These are phyloP conservation scores for Pleomassaria siparia DNA, from an alignment of 2,329 filamentous ascomycete species.

Conservation along the genomic window DNA sequence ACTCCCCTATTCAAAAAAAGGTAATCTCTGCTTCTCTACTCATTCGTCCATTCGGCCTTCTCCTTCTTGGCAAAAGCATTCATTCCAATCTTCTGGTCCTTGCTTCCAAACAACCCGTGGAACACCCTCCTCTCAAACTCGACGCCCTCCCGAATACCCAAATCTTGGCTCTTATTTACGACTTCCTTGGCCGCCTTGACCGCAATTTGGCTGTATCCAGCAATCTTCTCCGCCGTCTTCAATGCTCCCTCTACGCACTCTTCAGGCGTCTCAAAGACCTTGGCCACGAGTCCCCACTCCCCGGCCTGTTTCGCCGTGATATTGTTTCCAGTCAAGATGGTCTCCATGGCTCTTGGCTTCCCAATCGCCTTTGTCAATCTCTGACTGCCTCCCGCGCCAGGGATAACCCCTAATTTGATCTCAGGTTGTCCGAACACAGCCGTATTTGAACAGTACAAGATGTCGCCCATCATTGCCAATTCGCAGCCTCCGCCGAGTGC, in stretches of 20 bases:
- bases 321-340: slow-evolving; percentile 56
- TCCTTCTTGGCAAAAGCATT: slow-evolving; percentile 93
- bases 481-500: slow-evolving; percentile 95
- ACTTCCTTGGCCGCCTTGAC: slow-evolving; percentile 92
- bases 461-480: slow-evolving; percentile 95
- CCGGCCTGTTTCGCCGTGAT: slow-evolving; percentile 84
- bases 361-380: slow-evolving; percentile 71
- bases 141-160: slow-evolving; percentile 82
- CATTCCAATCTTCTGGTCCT: slow-evolving; percentile 97
- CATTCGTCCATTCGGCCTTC: slow-evolving; percentile 86
- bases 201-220: slow-evolving; percentile 81
- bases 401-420: slow-evolving; percentile 91
- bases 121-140: slow-evolving; percentile 94
- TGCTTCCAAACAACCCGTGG: slow-evolving; percentile 87
- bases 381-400: slow-evolving; percentile 89
- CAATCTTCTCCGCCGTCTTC: slow-evolving; percentile 85
- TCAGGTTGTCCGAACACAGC: slow-evolving; percentile 97
- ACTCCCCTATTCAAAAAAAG: too few species aligned
- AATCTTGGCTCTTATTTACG: slow-evolving; percentile 98
- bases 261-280: slow-evolving; percentile 76
- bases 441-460: slow-evolving; percentile 81
- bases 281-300: slow-evolving; percentile 86
- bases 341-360: slow-evolving; percentile 50
- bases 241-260: slow-evolving; percentile 79
- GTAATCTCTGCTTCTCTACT: too few species aligned